phyloP scores from a whole-genome alignment of 352 stramenopile genomes.

The Halophytophthora batemanensis region DNA sequence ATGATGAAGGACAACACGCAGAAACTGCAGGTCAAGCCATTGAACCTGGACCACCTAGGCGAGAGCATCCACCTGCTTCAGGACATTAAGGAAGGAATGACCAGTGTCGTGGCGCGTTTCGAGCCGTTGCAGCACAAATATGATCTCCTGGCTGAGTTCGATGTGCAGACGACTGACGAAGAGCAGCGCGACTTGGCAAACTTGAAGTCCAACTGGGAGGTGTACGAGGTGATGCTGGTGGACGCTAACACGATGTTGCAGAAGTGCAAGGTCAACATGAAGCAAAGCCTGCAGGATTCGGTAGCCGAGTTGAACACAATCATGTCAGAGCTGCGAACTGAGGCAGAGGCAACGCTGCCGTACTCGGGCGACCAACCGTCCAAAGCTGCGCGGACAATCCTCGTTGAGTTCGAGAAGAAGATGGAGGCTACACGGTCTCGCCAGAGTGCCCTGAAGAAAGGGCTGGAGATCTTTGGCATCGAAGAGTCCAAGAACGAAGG shows the following conservation, averaged over 20 bases:
- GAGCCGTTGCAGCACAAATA: slow-evolving; percentile 87
- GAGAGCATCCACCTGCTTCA: slow-evolving; percentile 90
- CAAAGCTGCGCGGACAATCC: slow-evolving; percentile 44
- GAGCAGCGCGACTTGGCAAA: slow-evolving; percentile 75
- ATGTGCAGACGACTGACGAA: slow-evolving; percentile 86
- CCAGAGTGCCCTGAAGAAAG: slow-evolving; percentile 83
- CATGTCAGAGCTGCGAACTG: slow-evolving; percentile 73
- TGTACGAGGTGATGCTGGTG: slow-evolving; percentile 81
- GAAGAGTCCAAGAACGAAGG: slow-evolving; percentile 85
- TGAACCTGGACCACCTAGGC: slow-evolving; percentile 89
- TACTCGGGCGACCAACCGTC: slow-evolving; percentile 71
- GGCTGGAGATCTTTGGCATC: slow-evolving; percentile 92
- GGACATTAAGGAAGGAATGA: slow-evolving; percentile 81
- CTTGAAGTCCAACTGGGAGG: slow-evolving; percentile 74
- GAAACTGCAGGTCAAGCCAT: slow-evolving; percentile 80
- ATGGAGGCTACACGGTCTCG: slow-evolving; percentile 70
- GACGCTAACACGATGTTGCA: slow-evolving; percentile 89
- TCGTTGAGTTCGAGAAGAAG: slow-evolving; percentile 89
- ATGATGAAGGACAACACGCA: slow-evolving; percentile 89
- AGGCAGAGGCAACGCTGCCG: slow-evolving; percentile 72
- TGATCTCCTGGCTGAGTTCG: slow-evolving; percentile 83
- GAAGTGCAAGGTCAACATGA: slow-evolving; percentile 94
- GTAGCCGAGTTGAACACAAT: slow-evolving; percentile 84
- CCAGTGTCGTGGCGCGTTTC: slow-evolving; percentile 70
- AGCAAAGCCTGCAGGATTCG: slow-evolving; percentile 92